Evolutionary conservation across 805 yeast species (phyloP).

Genomic region (Isabelozyma gotoi): DNA sequence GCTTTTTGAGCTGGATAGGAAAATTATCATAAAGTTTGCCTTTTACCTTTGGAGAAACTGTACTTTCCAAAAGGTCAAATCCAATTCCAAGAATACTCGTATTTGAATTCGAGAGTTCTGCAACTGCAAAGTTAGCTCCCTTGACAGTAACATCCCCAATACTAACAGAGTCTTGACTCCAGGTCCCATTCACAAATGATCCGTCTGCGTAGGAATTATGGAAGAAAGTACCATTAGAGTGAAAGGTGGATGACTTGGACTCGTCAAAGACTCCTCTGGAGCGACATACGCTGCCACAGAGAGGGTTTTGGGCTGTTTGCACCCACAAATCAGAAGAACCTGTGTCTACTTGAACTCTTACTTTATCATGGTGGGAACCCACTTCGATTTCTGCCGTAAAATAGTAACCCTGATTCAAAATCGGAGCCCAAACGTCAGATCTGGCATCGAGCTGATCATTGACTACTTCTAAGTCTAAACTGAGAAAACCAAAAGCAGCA

Average conservation of each 20-base stretch:
- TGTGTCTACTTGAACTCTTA: constrained; percentile 30
- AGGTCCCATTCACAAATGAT: constrained; percentile 34
- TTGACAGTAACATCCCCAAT: constrained; percentile 5
- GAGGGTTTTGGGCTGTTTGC: constrained; percentile 13
- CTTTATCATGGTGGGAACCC: constrained; percentile 17
- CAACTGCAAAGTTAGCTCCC: constrained; percentile 12
- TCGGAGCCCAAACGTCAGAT: too few species aligned
- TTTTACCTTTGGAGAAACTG: too few species aligned
- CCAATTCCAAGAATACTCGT: constrained; percentile 22
- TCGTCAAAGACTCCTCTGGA: constrained; percentile 39
- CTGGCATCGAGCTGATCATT: too few species aligned
- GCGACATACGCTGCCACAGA: constrained; percentile 38
- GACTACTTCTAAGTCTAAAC: too few species aligned
- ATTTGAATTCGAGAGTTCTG: constrained; percentile 12
- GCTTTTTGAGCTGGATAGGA: constrained; percentile 30
- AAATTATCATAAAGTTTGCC: constrained; percentile 21
- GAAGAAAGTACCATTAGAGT: constrained; percentile 28
- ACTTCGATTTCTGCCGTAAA: constrained; percentile 14
- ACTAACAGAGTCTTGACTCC: constrained; percentile 1
- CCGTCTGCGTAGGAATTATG: constrained; percentile 48
- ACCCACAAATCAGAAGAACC: constrained; percentile 36
- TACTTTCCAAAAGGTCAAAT: constrained; percentile 11
- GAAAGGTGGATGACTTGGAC: constrained; percentile 29
- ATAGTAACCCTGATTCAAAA: too few species aligned
- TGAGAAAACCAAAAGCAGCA: too few species aligned